Percentiles rank a stretch among this genome's conserved stretches.
These are phyloP conservation scores for Trametes cubensis DNA, from an alignment of 768 basidiomycete species.

Conservation along the genomic window DNA sequence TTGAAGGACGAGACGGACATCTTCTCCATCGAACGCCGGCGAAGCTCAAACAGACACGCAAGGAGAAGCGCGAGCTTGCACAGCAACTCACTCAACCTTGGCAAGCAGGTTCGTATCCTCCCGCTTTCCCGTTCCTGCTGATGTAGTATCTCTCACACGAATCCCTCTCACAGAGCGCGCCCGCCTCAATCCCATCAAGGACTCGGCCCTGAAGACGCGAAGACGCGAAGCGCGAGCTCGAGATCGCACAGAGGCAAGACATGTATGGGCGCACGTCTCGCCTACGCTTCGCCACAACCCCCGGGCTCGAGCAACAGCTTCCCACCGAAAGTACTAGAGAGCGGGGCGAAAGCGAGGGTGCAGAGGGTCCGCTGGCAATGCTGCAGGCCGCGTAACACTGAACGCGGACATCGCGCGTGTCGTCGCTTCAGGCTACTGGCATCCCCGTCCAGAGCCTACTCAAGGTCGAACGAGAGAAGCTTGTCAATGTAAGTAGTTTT, in stretches of 20 bases:
- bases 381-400: slow-evolving; percentile 80
- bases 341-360: slow-evolving; percentile 48
- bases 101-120: slow-evolving; percentile 60
- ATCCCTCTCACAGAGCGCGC: slow-evolving; percentile 54
- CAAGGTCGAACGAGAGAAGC: slow-evolving; percentile 87
- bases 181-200: slow-evolving; percentile 69
- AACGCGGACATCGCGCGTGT: slow-evolving; percentile 89
- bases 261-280: slow-evolving; percentile 81
- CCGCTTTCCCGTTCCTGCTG: not conserved
- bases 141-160: not conserved
- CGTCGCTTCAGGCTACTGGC: slow-evolving; percentile 82
- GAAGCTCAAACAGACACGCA: slow-evolving; percentile 67
- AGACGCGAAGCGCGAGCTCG: slow-evolving; percentile 81
- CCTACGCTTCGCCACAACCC: slow-evolving; percentile 84
- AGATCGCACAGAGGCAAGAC: slow-evolving; percentile 86
- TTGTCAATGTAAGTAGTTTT: slow-evolving; percentile 70
- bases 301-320: slow-evolving; percentile 72
- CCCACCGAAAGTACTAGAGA: slow-evolving; percentile 51
- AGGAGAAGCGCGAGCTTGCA: slow-evolving; percentile 64
- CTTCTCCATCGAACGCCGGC: slow-evolving; percentile 75
- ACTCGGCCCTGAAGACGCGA: slow-evolving; percentile 73
- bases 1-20: slow-evolving; percentile 87
- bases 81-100: slow-evolving; percentile 63
- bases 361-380: slow-evolving; percentile 57
- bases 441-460: slow-evolving; percentile 88